These are phyloP conservation scores for Quercus berberidifolia DNA, from an alignment of 306 rosid genomes.

Conservation along the genomic window DNA sequence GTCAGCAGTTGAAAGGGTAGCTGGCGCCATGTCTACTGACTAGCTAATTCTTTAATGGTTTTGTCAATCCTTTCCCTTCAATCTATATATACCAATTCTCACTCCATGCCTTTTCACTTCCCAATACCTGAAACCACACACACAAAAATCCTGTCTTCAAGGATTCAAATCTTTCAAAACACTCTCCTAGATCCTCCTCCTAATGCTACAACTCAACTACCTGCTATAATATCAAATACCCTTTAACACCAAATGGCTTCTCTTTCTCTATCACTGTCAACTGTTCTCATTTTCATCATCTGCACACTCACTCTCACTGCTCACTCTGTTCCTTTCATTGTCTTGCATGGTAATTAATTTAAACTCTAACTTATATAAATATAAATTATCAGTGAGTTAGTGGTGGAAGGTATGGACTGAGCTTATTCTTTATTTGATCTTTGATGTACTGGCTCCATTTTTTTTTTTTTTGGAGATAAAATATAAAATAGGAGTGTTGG, in stretches of 20 bases:
- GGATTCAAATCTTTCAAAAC: not conserved
- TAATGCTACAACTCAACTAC: not conserved
- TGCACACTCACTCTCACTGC: constrained; percentile 20
- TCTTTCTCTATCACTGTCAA: constrained; percentile 9
- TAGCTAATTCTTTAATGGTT: too few species aligned
- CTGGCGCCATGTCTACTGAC: not conserved
- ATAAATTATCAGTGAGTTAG: not conserved
- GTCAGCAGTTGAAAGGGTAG: not conserved
- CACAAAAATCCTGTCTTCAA: not conserved
- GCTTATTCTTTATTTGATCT: not conserved
- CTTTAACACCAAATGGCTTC: constrained; percentile 24
- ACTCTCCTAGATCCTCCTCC: not conserved
- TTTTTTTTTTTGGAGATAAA: not conserved
- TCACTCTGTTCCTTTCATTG: constrained; percentile 52
- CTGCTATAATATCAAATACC: not conserved
- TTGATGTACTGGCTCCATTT: not conserved
- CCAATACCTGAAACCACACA: not conserved
- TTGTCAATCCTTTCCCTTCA: not conserved
- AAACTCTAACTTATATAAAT: not conserved
- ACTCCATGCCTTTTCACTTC: not conserved
- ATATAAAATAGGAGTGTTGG: not conserved
- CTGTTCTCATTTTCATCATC: constrained; percentile 17
- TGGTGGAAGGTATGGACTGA: not conserved
- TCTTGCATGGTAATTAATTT: constrained; percentile 45
- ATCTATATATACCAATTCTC: not conserved